Evolutionary conservation across 768 basidiomycete genomes (phyloP).

Genomic region (Boletus subcaerulescens): DNA sequence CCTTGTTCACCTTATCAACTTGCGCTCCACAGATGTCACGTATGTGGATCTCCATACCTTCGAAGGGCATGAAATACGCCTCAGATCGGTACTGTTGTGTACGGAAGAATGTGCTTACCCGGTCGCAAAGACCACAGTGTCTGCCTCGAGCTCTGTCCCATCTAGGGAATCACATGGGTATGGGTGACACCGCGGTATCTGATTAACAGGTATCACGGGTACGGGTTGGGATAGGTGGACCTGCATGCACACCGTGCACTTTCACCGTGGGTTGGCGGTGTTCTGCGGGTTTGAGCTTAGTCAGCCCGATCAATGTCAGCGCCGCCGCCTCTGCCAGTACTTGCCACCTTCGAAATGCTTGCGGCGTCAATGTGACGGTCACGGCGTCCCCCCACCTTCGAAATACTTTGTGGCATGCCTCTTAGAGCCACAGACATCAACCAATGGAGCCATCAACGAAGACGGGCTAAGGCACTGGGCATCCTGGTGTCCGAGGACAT

Average conservation of each 20-base stretch:
- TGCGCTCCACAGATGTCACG: conserved; percentile 45
- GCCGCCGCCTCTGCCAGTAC: too few species aligned
- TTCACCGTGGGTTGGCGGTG: not conserved
- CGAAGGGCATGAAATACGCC: not conserved
- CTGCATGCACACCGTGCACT: not conserved
- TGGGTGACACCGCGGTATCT: not conserved
- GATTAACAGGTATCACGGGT: not conserved
- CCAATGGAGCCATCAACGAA: too few species aligned
- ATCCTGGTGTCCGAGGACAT: too few species aligned
- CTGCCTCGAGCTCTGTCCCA: conserved; percentile 28
- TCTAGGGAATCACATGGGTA: not conserved
- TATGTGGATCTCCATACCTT: conserved; percentile 49
- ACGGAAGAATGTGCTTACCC: conserved; percentile 14
- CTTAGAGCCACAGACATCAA: too few species aligned
- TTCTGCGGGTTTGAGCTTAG: not conserved
- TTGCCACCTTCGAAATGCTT: too few species aligned
- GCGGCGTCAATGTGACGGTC: too few species aligned
- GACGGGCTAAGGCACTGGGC: too few species aligned
- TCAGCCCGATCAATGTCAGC: too few species aligned
- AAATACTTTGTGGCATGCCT: too few species aligned
- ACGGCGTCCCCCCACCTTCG: too few species aligned
- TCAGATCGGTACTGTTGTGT: not conserved
- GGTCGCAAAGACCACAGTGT: conserved; percentile 33
- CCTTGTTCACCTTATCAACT: conserved; percentile 42
- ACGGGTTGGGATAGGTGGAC: not conserved